Base-by-base conservation (phyloP, 805 yeast species). In the Saccharomycopsis sp. region DNA sequence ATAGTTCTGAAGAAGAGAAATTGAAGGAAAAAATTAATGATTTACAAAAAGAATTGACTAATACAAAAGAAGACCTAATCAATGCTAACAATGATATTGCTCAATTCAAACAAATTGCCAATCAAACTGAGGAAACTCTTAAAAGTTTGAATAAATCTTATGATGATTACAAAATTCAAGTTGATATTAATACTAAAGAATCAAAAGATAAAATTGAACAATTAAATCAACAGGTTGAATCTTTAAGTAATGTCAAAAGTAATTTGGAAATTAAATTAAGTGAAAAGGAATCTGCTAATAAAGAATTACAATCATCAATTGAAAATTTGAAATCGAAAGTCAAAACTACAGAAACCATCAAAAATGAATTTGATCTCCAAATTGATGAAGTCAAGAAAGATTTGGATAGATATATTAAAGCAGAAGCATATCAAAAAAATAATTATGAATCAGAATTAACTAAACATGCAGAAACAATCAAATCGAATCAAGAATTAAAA, bases 81-180 rank as follows among this genome's bases (percentile, higher is more conserved):
- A 61, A 70, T 13, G 73, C 84, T 1, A 71, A 72, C 48, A 62
- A 69, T n/a, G 75, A 70, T 50, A 67, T 72, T 8, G 66, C 66
- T n/a, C 77, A 79, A 49, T 72, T 78, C 53, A 72, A 76, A 42
- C 63, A 62, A n/a, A 67, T 84, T 31, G 76, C 87, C 0, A 59
- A 60, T 38, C 74, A 81, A 12, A 74, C 85, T 3, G 94, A 84
- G 52, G 72, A 70, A 39, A 75, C 87, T 4, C 62, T 84, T 29
- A 58, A 61, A 29, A 63, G 67, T 34, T 62, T 83, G 44, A 75
- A 72, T 21, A 60, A 62, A 17, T 63, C 78, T 1, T 79, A 70
- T 53, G 84, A 69, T 36, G 58, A 57, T 35, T 68, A 57, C 47
- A 69, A 66, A 47, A 44, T 47, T 8, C 37, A 47, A 2, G 41